Evolutionary conservation across 108 stramenopile species (phyloP), one percentile per base, ranked within the genome.

Genomic region (Conticribra guillardii): DNA sequence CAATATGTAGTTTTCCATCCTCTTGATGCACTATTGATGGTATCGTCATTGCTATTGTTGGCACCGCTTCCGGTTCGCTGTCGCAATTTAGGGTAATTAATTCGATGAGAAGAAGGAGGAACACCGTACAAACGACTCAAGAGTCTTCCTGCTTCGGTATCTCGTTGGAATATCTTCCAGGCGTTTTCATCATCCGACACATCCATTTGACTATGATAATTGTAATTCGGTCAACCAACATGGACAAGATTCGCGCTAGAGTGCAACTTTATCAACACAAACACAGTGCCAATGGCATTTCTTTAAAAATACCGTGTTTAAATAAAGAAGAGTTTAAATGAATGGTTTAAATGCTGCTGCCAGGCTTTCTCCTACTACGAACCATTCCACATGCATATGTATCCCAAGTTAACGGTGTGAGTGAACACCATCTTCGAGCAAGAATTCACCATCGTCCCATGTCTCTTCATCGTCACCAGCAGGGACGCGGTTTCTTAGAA

Each of bases 401-500:
- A n/a, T n/a, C n/a, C n/a, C n/a, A n/a, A n/a, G 15, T 79, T 53
- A 83, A 49, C 82, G 66, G 57, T 83, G 82, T n/a, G 50, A 18
- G 69, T 83, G 82, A 45, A 51, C 59, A 19, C 83, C 84, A 61
- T 82, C 81, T 45, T 82, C 81, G 31, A 82, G 58, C 46, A 86
- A 67, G 41, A 73, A 80, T 29, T 83, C 75, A 53, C 67, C 82
- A 46, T 86, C 85, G 28, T 83, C 80, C 80, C 75, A 80, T 21
- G 61, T 56, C 21, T 81, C 72, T 14, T 67, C 45, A 28, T 52
- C 64, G 1, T 63, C 45, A 3, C 24, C 54, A 16, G 61, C 63
- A n/a, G 59, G 30, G 16, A 22, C 18, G 34, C 80, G 88, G 48
- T 89, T 91, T 33, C 87, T 73, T 5, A 92, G 32, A 60, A 91